Conservation (phyloP, 129 eudicot genomes). For the Heracleum sosnowskyi region DNA sequence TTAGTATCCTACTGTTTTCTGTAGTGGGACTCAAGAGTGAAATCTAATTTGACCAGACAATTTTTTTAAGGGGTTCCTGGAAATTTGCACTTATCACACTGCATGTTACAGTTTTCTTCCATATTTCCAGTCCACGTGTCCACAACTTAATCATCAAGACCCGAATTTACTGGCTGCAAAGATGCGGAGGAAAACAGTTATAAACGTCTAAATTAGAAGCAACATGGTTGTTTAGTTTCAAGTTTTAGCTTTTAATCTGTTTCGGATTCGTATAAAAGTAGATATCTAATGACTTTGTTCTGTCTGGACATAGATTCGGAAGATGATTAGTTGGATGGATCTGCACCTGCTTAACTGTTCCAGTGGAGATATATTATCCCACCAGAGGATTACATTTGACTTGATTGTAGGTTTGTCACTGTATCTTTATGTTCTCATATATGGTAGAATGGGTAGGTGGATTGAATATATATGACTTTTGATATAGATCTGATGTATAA, state of each 20-base stretch:
- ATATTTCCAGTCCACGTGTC: too few relatives aligned
- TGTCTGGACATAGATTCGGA: slow-evolving; percentile 58
- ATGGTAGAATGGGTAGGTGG: slow-evolving; percentile 11
- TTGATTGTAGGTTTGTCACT: slow-evolving; percentile 5
- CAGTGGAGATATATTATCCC: background rate
- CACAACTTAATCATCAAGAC: too few relatives aligned
- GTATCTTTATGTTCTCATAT: slow-evolving; percentile 1
- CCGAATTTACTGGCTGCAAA: too few relatives aligned
- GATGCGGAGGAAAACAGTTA: too few relatives aligned
- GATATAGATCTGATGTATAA: slow-evolving; percentile 18
- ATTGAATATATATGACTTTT: slow-evolving; percentile 13
- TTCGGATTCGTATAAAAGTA: background rate
- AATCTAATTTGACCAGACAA: too few relatives aligned
- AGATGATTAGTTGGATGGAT: slow-evolving; percentile 45
- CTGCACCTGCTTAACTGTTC: background rate
- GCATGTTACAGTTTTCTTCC: too few relatives aligned
- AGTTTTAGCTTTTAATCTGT: background rate
- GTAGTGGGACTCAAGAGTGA: too few relatives aligned
- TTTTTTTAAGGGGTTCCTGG: too few relatives aligned
- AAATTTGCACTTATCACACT: too few relatives aligned
- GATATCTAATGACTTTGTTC: background rate
- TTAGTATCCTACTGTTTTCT: too few relatives aligned
- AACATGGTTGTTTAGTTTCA: background rate
- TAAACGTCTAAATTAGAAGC: background rate
- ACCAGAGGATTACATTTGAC: slow-evolving; percentile 10